Conservation (phyloP, 164 flowering plant genomes). For the Echeveria elegans region DNA sequence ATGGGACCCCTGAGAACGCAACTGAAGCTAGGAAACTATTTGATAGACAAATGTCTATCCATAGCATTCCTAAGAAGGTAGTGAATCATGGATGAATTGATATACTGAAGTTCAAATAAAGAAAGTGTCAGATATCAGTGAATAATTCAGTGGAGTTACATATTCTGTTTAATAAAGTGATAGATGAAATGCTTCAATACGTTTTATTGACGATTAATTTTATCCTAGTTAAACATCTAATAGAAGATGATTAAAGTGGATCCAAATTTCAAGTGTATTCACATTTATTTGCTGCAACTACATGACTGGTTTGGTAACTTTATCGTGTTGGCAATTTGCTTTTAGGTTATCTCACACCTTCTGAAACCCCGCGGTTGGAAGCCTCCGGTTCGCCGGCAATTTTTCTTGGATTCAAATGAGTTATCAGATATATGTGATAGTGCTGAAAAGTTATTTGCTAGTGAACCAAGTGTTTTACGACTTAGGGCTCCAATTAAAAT, state of each 20-base stretch:
- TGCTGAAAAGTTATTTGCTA: slow-evolving; percentile 81
- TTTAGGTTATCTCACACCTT: slow-evolving; percentile 86
- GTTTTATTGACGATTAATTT: neutral
- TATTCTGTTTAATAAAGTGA: too few relatives aligned
- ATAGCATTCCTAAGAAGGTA: slow-evolving; percentile 97
- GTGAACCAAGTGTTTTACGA: slow-evolving; percentile 87
- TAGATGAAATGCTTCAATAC: neutral
- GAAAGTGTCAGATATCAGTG: too few relatives aligned
- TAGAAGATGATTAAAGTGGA: too few relatives aligned
- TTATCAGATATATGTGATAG: slow-evolving; percentile 96
- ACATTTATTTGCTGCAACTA: neutral
- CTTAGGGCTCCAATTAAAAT: slow-evolving; percentile 95
- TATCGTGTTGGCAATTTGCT: neutral
- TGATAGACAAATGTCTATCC: slow-evolving; percentile 95
- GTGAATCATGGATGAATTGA: neutral
- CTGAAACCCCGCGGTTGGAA: slow-evolving; percentile 99
- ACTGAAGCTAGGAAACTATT: slow-evolving; percentile 93
- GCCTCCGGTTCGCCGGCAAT: slow-evolving; percentile 95
- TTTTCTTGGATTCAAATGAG: slow-evolving; percentile 95
- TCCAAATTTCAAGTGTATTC: too few relatives aligned
- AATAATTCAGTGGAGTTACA: too few relatives aligned
- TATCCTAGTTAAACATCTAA: too few relatives aligned
- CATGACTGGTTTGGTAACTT: neutral
- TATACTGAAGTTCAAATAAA: neutral
- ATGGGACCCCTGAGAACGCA: slow-evolving; percentile 98